These are phyloP conservation scores for Quillaja saponaria DNA, from an alignment of 306 rosid species.

Conservation along the genomic window DNA sequence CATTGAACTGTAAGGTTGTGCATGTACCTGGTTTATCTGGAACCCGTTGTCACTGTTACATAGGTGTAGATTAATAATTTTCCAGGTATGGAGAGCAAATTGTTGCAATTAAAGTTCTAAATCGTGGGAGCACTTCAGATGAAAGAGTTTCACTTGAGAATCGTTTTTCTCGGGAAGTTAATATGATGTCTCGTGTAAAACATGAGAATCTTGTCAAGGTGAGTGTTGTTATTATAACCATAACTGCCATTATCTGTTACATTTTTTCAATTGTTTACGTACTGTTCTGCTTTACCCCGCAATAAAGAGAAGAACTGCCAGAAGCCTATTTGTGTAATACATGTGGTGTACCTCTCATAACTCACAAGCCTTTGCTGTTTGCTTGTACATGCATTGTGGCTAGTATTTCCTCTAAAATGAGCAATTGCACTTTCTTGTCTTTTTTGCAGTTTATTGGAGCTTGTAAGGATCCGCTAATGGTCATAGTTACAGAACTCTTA, in stretches of 20 bases:
- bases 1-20: slow-evolving; percentile 10
- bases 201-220: slow-evolving; percentile 94
- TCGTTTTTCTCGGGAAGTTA: slow-evolving; percentile 94
- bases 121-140: slow-evolving; percentile 78
- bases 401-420: slow-evolving; percentile 23
- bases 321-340: too few relatives aligned
- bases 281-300: too few relatives aligned
- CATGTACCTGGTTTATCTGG: slow-evolving; percentile 24
- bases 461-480: slow-evolving; percentile 96
- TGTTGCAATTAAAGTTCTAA: slow-evolving; percentile 88
- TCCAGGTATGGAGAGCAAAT: slow-evolving; percentile 75
- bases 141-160: slow-evolving; percentile 78
- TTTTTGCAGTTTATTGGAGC: slow-evolving; percentile 92
- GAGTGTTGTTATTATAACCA: slow-evolving; percentile 23
- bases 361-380: slow-evolving; percentile 2
- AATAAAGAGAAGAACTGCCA: too few relatives aligned
- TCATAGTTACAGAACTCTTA: slow-evolving; percentile 89
- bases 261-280: slow-evolving; percentile 7
- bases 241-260: slow-evolving; percentile 4
- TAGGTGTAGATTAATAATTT: slow-evolving; percentile 38
- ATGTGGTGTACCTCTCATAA: background rate
- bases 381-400: background rate
- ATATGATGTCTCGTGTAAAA: slow-evolving; percentile 93
- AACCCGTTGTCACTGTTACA: slow-evolving; percentile 33
- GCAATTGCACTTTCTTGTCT: slow-evolving; percentile 22